These are phyloP conservation scores for Diophrys sp. DNA, from an alignment of 73 alveolate species.

Conservation along the genomic window DNA sequence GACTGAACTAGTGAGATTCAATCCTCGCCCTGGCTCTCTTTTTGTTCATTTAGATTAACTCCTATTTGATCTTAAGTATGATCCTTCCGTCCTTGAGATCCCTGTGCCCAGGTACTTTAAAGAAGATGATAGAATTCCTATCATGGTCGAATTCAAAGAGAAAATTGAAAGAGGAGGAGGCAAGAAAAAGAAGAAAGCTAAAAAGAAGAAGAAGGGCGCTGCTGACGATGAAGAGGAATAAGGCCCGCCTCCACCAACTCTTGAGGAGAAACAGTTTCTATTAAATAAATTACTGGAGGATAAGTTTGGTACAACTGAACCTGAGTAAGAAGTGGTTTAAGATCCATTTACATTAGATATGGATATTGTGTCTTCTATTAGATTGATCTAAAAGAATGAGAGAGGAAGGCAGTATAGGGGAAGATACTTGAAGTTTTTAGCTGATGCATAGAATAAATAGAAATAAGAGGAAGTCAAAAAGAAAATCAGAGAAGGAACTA, in stretches of 20 bases:
- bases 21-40: slow-evolving; percentile 76
- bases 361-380: slow-evolving; percentile 61
- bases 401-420: slow-evolving; percentile 85
- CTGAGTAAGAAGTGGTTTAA: slow-evolving; percentile 70
- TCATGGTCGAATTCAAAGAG: slow-evolving; percentile 54
- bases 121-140: slow-evolving; percentile 76
- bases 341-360: slow-evolving; percentile 63
- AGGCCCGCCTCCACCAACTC: slow-evolving; percentile 61
- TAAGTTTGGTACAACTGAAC: slow-evolving; percentile 66
- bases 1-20: slow-evolving; percentile 78
- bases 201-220: slow-evolving; percentile 57
- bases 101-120: slow-evolving; percentile 95
- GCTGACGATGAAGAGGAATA: slow-evolving; percentile 56
- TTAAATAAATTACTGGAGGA: slow-evolving; percentile 54
- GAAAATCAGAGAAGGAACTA: neutral
- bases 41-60: slow-evolving; percentile 91
- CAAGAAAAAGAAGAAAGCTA: slow-evolving; percentile 50
- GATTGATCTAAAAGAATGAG: slow-evolving; percentile 84
- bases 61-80: slow-evolving; percentile 89
- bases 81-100: slow-evolving; percentile 86
- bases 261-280: slow-evolving; percentile 68
- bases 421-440: slow-evolving; percentile 44
- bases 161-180: slow-evolving; percentile 44
- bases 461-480: neutral
- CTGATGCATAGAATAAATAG: neutral